Conservation (phyloP, 2,329 filamentous ascomycete genomes). For the Cladosporium sp. region DNA sequence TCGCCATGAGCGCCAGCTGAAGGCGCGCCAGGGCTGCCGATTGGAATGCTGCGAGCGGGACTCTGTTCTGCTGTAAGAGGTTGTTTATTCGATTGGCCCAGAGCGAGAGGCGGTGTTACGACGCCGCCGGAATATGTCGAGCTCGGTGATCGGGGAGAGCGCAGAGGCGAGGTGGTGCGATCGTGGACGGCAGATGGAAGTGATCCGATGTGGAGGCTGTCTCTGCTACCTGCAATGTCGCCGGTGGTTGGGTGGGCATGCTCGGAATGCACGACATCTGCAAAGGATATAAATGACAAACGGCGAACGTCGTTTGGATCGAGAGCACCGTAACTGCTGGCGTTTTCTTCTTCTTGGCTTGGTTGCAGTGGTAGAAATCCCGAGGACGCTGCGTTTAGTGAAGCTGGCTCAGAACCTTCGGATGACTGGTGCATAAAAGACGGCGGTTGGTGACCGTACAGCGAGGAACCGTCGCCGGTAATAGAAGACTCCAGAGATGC, state of each 20-base stretch:
- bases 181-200: constrained; percentile 40
- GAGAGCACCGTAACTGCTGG: constrained; percentile 71
- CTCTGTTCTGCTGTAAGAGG: constrained; percentile 3
- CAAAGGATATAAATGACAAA: constrained; percentile 93
- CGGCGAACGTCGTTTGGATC: constrained; percentile 76
- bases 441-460: constrained; percentile 16
- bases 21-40: constrained; percentile 13
- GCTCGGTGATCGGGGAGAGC: constrained; percentile 55
- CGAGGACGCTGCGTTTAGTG: constrained; percentile 75
- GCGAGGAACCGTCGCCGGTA: constrained; percentile 25
- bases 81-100: not conserved
- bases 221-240: constrained; percentile 49
- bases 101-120: not conserved
- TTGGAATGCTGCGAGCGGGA: not conserved
- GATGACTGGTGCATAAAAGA: constrained; percentile 13
- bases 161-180: constrained; percentile 74
- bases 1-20: constrained; percentile 54
- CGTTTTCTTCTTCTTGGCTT: constrained; percentile 52
- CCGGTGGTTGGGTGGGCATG: constrained; percentile 42
- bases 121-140: constrained; percentile 18
- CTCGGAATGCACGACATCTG: constrained; percentile 86
- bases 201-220: constrained; percentile 56
- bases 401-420: constrained; percentile 43
- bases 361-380: constrained; percentile 63
- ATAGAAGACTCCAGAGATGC: constrained; percentile 43